phyloP scores from a whole-genome alignment of 2,329 filamentous ascomycete species.

The Penicillium sp. region DNA sequence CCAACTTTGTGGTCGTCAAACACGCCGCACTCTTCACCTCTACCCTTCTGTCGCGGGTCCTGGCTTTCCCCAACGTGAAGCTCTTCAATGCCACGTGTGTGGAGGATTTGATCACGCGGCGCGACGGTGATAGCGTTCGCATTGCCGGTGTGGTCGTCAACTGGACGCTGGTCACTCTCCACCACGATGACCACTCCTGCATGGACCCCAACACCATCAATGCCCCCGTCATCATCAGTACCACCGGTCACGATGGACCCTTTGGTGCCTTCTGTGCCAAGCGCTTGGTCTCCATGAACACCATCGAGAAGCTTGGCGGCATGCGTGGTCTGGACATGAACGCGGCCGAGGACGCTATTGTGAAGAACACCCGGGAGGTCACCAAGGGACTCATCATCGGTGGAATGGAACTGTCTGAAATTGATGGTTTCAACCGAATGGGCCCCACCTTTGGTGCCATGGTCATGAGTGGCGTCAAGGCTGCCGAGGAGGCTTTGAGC shows the following conservation, averaged over 20 bases:
- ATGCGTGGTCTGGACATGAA: constrained; percentile 96
- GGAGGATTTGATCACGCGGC: constrained; percentile 85
- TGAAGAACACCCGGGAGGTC: constrained; percentile 84
- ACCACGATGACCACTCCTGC: constrained; percentile 85
- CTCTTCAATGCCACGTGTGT: constrained; percentile 92
- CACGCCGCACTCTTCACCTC: constrained; percentile 89
- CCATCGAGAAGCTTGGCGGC: constrained; percentile 74
- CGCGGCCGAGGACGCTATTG: constrained; percentile 83
- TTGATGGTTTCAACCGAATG: constrained; percentile 90
- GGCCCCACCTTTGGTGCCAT: constrained; percentile 85
- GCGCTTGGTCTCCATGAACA: constrained; percentile 81
- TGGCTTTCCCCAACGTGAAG: constrained; percentile 85
- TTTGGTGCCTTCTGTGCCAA: constrained; percentile 90
- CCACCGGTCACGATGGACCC: constrained; percentile 83
- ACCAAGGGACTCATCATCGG: constrained; percentile 85
- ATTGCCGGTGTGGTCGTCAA: constrained; percentile 90
- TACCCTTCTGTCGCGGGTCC: constrained; percentile 75
- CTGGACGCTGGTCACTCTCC: constrained; percentile 86
- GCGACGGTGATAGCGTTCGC: constrained; percentile 52
- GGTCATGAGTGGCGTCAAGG: constrained; percentile 81
- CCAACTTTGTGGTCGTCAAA: constrained; percentile 85
- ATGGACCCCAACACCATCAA: constrained; percentile 99
- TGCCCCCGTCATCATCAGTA: constrained; percentile 78
- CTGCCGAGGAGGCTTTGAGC: constrained; percentile 75
- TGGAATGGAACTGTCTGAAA: constrained; percentile 87